phyloP scores from a whole-genome alignment of 305 asterid species.

The Fraxinus dipetala region DNA sequence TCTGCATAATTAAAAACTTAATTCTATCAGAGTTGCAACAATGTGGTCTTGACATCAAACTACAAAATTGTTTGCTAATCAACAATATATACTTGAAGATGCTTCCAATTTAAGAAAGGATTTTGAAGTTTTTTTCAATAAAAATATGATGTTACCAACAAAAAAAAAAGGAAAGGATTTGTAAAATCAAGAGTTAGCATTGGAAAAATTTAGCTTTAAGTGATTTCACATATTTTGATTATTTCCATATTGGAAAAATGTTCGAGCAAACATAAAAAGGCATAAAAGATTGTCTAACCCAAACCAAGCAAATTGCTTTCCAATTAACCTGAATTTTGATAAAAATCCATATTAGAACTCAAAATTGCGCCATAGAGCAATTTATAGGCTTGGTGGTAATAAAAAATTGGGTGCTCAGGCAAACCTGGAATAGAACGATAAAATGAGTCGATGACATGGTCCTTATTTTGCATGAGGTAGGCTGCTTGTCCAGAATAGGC shows the following conservation, averaged over 20 bases:
- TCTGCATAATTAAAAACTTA: slow-evolving; percentile 44
- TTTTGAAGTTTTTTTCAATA: neutral
- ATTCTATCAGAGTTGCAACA: neutral
- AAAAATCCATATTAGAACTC: neutral
- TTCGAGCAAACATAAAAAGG: neutral
- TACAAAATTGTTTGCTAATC: neutral
- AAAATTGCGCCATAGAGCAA: neutral
- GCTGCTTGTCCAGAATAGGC: slow-evolving; percentile 99
- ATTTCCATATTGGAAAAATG: neutral
- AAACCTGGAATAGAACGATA: slow-evolving; percentile 97
- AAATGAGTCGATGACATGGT: slow-evolving; percentile 76
- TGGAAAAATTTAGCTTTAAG: neutral
- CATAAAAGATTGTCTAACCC: neutral
- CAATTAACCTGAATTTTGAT: neutral
- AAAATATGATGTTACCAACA: no score
- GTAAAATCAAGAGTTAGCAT: neutral
- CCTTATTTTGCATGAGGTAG: slow-evolving; percentile 72
- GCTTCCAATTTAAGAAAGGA: neutral
- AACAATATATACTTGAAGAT: neutral
- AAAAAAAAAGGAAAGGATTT: no score
- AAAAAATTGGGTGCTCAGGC: slow-evolving; percentile 2
- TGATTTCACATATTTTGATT: neutral
- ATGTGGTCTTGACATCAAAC: neutral
- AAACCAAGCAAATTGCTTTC: neutral
- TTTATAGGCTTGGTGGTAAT: neutral